These are phyloP conservation scores for Ophiostoma sp. DNA, from an alignment of 2,329 filamentous ascomycete species.

Conservation along the genomic window DNA sequence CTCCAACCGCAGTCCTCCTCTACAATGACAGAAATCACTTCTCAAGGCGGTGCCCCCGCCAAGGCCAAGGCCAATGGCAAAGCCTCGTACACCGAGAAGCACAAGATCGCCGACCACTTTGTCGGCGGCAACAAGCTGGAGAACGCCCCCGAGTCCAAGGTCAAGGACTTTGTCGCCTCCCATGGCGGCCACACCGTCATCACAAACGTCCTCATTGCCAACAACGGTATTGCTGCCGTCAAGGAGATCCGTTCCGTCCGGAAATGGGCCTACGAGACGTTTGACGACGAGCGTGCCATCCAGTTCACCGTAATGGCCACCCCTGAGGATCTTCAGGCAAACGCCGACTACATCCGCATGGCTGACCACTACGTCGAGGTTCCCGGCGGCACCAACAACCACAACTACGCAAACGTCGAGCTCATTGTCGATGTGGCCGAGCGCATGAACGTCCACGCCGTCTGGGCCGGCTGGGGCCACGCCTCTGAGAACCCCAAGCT, in stretches of 20 bases:
- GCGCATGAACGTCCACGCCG: slow-evolving; percentile 96
- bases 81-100: slow-evolving; percentile 69
- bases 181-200: slow-evolving; percentile 97
- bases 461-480: slow-evolving; percentile 99
- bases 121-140: slow-evolving; percentile 88
- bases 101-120: slow-evolving; percentile 85
- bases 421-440: slow-evolving; percentile 98
- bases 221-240: slow-evolving; percentile 98
- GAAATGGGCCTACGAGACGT: slow-evolving; percentile 99
- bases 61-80: slow-evolving; percentile 48
- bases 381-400: slow-evolving; percentile 97
- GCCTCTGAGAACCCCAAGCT: slow-evolving; percentile 98
- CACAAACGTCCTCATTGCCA: slow-evolving; percentile 95
- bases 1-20: neutral
- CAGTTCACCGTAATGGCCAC: slow-evolving; percentile 99
- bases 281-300: slow-evolving; percentile 95
- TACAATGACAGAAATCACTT: slow-evolving; percentile 47
- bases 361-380: slow-evolving; percentile 99
- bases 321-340: slow-evolving; percentile 92
- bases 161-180: slow-evolving; percentile 91
- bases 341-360: slow-evolving; percentile 99
- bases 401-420: slow-evolving; percentile 99
- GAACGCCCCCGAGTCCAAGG: slow-evolving; percentile 73
- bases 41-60: slow-evolving; percentile 30
- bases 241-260: slow-evolving; percentile 98